Conservation (phyloP, 257 asterid species). For the Forsythia suspensa region DNA sequence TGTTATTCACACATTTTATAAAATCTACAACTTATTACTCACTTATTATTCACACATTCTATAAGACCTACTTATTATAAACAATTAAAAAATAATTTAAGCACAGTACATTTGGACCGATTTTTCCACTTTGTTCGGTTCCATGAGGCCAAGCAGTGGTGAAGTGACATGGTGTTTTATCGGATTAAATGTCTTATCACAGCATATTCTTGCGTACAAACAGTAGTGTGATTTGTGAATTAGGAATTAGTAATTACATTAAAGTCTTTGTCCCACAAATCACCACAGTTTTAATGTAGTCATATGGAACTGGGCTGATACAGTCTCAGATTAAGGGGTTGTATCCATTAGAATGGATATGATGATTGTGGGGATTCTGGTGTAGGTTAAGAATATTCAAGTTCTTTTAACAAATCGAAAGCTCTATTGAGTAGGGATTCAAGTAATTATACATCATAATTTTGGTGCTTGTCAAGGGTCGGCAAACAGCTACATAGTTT, state of each 20-base stretch:
- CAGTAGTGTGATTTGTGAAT: not conserved
- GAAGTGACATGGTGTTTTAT: not conserved
- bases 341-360: not conserved
- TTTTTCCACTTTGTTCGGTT: not conserved
- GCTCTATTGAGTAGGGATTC: not conserved
- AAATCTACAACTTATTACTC: too few relatives aligned
- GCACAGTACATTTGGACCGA: not conserved
- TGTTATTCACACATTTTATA: too few relatives aligned
- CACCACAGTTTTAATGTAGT: not conserved
- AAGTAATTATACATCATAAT: too few relatives aligned
- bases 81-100: too few relatives aligned
- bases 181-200: not conserved
- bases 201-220: not conserved
- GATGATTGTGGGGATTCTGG: not conserved
- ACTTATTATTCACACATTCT: too few relatives aligned
- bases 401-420: not conserved
- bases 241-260: not conserved
- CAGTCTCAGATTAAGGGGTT: not conserved
- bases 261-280: not conserved
- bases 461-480: too few relatives aligned
- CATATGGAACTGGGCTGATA: not conserved
- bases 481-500: too few relatives aligned
- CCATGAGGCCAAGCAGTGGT: not conserved
- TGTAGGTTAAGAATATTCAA: not conserved
- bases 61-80: too few relatives aligned